These are phyloP conservation scores for Rhizoclosmatium sp. DNA, from an alignment of 192 early-diverging fungal species.

Conservation along the genomic window DNA sequence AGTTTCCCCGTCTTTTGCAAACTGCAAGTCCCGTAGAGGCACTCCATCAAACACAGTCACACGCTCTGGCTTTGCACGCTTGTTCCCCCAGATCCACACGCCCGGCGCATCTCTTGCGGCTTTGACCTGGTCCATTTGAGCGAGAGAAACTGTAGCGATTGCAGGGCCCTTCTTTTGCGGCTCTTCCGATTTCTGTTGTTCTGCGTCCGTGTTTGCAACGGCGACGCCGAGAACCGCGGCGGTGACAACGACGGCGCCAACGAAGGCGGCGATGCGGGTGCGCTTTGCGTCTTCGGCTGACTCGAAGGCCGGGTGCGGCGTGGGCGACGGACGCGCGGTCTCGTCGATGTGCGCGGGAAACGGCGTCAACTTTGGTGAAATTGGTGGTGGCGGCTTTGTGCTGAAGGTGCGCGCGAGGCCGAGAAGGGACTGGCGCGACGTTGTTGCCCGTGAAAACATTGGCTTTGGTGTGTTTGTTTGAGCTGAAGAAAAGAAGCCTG, in stretches of 20 bases:
- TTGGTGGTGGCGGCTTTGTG: background rate
- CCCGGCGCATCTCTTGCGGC: background rate
- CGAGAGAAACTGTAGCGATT: conserved; percentile 1
- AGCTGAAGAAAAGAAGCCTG: no score
- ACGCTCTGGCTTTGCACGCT: background rate
- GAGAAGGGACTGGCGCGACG: no score
- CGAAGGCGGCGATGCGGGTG: conserved; percentile 11
- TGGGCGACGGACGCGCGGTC: conserved; percentile 1
- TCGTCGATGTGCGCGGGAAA: conserved; percentile 12
- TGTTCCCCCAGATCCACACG: conserved; percentile 35
- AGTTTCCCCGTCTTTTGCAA: background rate
- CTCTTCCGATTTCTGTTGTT: background rate
- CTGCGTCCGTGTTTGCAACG: conserved; percentile 14
- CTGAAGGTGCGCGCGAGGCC: background rate
- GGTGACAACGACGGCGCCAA: background rate
- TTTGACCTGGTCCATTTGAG: conserved; percentile 29
- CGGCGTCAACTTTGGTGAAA: background rate
- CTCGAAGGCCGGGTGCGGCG: conserved; percentile 21
- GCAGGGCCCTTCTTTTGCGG: background rate
- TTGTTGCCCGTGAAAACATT: no score
- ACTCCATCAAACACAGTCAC: background rate
- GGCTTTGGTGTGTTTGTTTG: no score
- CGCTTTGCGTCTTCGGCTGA: background rate
- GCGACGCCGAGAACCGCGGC: conserved; percentile 28
- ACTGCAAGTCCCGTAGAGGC: conserved; percentile 19